Base-by-base conservation (phyloP, 1,284 basidiomycete genomes). In the Vanrija humicola region DNA sequence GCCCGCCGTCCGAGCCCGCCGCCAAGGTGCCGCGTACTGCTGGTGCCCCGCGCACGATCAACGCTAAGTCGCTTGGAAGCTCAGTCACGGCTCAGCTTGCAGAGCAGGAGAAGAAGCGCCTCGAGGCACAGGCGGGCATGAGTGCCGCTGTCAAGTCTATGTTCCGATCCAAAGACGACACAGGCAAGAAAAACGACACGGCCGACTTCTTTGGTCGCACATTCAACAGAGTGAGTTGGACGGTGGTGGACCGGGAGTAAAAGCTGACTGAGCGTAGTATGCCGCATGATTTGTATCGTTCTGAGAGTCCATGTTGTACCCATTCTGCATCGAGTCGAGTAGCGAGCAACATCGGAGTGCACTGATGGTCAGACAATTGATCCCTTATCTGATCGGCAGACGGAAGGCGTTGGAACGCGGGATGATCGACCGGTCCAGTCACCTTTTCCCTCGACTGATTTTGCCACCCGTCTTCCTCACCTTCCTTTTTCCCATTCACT, bases 181-280 rank as follows among this genome's bases (percentile, higher is more conserved):
- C 53, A 8, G 59, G 56, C 21, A 65, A 67, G 45, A 64, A 70
- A 48, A 64, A 58, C 21, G 58, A 62, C 21, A 63, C 64, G n/a
- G 66, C 67, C 6, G 73, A 76, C 40, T 77, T 76, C 55, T 77
- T 76, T 50, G 75, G 74, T n/a, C 65, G 77, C 46, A 77, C 75
- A 25, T 78, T 73, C 49, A 76, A 66, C 6, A 65, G 75, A 50
- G 75, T 78, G 58, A 74, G 76, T 68, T n/a, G 19, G 4, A 23
- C 21, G 21, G 21, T 5, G 5, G 21, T 5, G 5, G 21, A 23
- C 21, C 5, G 21, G 21, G 21, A 23, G 21, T 23, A 23, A 23
- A 39, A 40, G 56, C 58, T 60, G 47, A 60, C 50, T 6, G 14
- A 34, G 34, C 34, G n/a, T 51, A 60, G 48, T 56, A 55, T 19